Percentiles rank a stretch among this genome's conserved stretches.
Evolutionary conservation across 495 filamentous ascomycete genomes (phyloP).

Genomic region (Rhypophila decipiens): DNA sequence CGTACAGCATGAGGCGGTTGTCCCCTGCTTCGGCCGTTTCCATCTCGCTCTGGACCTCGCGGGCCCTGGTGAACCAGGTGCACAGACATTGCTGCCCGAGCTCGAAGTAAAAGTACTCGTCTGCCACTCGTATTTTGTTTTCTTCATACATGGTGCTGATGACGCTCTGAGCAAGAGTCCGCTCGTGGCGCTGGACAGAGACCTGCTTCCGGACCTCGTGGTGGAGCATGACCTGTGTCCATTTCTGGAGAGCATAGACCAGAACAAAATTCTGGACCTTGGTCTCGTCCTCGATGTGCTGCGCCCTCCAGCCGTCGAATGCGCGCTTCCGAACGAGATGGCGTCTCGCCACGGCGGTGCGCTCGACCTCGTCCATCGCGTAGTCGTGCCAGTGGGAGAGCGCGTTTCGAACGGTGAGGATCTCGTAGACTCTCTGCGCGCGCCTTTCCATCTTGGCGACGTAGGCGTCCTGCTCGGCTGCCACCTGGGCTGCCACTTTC

Average conservation of each 20-base stretch:
- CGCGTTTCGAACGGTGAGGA: slow-evolving; percentile 17
- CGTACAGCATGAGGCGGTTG: slow-evolving; percentile 23
- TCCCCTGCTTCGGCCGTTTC: slow-evolving; percentile 18
- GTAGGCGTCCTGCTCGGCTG: slow-evolving; percentile 14
- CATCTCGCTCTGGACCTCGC: slow-evolving; percentile 9
- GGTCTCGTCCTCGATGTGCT: slow-evolving; percentile 65
- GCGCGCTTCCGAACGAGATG: slow-evolving; percentile 67
- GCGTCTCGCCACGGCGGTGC: slow-evolving; percentile 55
- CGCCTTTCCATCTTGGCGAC: slow-evolving; percentile 24
- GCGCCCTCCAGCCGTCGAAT: slow-evolving; percentile 71
- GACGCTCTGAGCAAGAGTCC: slow-evolving; percentile 3
- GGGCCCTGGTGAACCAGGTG: slow-evolving; percentile 12
- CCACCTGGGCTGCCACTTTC: slow-evolving; percentile 11
- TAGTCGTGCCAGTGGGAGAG: slow-evolving; percentile 16
- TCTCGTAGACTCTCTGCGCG: slow-evolving; percentile 22
- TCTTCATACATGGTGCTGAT: slow-evolving; percentile 15
- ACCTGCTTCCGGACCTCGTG: slow-evolving; percentile 22
- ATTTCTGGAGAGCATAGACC: slow-evolving; percentile 32
- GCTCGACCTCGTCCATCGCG: slow-evolving; percentile 25
- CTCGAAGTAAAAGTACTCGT: slow-evolving; percentile 6
- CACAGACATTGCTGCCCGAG: slow-evolving; percentile 4
- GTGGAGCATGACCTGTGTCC: slow-evolving; percentile 19
- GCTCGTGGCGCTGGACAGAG: slow-evolving; percentile 11
- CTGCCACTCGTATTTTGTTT: slow-evolving; percentile 18
- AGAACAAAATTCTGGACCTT: slow-evolving; percentile 63